Base-by-base conservation (phyloP, 2,329 filamentous ascomycete species). In the Nigrograna mackinnonii region DNA sequence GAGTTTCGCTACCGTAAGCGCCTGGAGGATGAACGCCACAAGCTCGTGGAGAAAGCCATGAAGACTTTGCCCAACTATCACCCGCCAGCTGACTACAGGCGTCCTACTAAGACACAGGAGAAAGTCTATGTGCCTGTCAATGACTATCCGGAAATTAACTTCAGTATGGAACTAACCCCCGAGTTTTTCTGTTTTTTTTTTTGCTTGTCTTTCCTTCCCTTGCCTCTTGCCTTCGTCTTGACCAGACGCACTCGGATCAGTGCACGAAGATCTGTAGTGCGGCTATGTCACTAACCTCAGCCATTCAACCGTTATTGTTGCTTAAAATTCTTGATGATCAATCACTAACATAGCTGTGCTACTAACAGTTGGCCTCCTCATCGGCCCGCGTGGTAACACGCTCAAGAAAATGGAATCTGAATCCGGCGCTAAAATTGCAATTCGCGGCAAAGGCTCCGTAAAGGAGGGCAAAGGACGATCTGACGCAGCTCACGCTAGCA, bases 81-180 rank as follows among this genome's bases (percentile, higher is more conserved):
- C 70, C 94, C 94, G 64, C 94, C 94, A 46, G 89, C 92, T 80
- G 94, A 99, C 72, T 99, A 99, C 74, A 90, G 94, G 72, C 89
- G 94, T 64, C 94, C 94, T 50, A 97, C 92, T 71, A 99, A 99
- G 87, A 99, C 94, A 69, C 94, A 99, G 77, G 94, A 99, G 82
- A 99, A 99, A 82, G 95, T 99, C 87, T 99, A 99, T 72, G 94
- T 99, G 73, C 94, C 94, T 71, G 94, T 99, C 79, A 99, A 99
- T 84, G 94, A 99, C 76, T 99, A 99, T 74, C 94, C 94, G 81
- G 94, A 99, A 76, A 97, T 99, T 86, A 99, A 99, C 87, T 99
- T 99, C 90, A 99, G 94, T 99, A 96, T 92, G 92, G 92, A 94
- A 91, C 86, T 91, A 96, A 96, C 96, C 90, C 91, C 90, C 91